Evolutionary conservation across 208 protist species (phyloP), one percentile per base, ranked within the genome.

Genomic region (Leptomonas seymouri): DNA sequence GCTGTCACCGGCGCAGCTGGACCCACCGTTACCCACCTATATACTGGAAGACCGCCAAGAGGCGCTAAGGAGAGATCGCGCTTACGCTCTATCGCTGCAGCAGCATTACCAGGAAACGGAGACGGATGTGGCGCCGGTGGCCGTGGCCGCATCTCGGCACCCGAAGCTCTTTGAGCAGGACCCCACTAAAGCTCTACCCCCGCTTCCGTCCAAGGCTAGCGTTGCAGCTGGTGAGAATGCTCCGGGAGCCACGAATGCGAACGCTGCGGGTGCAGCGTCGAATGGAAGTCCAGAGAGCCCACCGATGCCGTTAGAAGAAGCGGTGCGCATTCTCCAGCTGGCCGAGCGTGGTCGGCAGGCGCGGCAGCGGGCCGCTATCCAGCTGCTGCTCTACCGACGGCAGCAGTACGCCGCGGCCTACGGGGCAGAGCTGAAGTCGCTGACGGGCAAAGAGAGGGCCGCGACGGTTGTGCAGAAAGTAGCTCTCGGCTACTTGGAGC

Each of bases 261-360:
- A 14, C 23, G 62, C 25, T 3, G 44, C 0, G 2, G 48, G 48
- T 14, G 45, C 41, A 0, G 20, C 77, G 16, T 51, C 59, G 44
- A 15, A 5, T 15, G 44, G 14, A 14, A 44, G 11, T 7, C 39
- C 39, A 14, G 39, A 48, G 3, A 16, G n/a, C 31, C 67, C 70
- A 7, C 30, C 76, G 8, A 89, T 98, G 79, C 71, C 82, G 15
- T 30, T 96, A 12, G 90, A 94, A 31, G 82, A 95, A 42, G 96
- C 97, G 1, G 87, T 98, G 25, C 71, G 73, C 0, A 64, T 98
- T 14, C 79, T 99, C 45, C 97, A 99, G 76, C 67, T 92, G 5
- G 97, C 94, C 71, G 97, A 99, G 81, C 90, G 97, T 45, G 97
- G 93, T 0, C 82, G 97, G 11, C 97, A 99, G 74, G 97, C 95